Evolutionary conservation across 2,329 filamentous ascomycete species (phyloP).

Genomic region (Pyrenophora teres): DNA sequence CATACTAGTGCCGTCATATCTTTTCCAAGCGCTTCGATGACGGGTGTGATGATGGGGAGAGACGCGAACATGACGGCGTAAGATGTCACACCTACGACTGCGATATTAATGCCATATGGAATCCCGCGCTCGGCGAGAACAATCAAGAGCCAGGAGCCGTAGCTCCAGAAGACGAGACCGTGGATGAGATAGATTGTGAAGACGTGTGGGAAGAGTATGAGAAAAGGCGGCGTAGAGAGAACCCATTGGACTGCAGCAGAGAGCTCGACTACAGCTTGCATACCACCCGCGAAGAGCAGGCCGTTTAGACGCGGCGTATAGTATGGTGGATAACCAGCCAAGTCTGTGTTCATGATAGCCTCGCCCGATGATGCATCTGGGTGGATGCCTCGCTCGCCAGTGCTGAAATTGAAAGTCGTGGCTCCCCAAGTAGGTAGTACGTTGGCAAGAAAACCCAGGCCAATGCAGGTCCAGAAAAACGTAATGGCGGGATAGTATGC

Average conservation of each 20-base stretch:
- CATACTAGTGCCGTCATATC: constrained; percentile 47
- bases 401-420: constrained; percentile 44
- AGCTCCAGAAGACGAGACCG: constrained; percentile 54
- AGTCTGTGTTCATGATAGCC: constrained; percentile 41
- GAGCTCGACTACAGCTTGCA: constrained; percentile 46
- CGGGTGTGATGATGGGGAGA: constrained; percentile 46
- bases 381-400: constrained; percentile 51
- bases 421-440: constrained; percentile 45
- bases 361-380: constrained; percentile 49
- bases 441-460: constrained; percentile 44
- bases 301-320: constrained; percentile 52
- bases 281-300: constrained; percentile 48
- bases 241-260: constrained; percentile 48
- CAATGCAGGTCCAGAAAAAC: constrained; percentile 36
- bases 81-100: constrained; percentile 45
- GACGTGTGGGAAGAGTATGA: constrained; percentile 54
- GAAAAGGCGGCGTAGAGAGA: constrained; percentile 48
- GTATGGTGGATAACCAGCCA: constrained; percentile 51
- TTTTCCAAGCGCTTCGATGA: constrained; percentile 48
- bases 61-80: constrained; percentile 41
- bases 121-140: constrained; percentile 38
- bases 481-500: constrained; percentile 47
- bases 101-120: constrained; percentile 43
- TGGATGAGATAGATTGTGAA: constrained; percentile 58
- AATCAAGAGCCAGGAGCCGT: constrained; percentile 46